Evolutionary conservation across 176 grass and related monocot genomes (phyloP), one percentile per base, ranked within the genome.

Genomic region (Dactylis glomerata): DNA sequence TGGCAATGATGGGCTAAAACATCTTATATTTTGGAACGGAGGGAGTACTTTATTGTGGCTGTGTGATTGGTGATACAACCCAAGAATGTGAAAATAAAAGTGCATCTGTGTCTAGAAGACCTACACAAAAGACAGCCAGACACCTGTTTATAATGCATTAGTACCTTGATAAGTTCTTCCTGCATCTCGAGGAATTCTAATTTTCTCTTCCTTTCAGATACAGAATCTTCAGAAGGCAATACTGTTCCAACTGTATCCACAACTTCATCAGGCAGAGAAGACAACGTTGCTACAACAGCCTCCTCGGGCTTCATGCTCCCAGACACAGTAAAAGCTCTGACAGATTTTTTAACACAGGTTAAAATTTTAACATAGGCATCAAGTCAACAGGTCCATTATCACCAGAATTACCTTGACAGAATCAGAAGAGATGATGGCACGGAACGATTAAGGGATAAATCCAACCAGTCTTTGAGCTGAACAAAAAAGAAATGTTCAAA

Each of bases 131-230:
- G 76, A 49, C n/a, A 83, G 9, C 16, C 46, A 73, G 17, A 37
- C 33, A 71, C 50, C 31, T 70, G 62, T 61, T 81, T 76, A 49
- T 58, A 80, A 54, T 26, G 30, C 23, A 47, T 47, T 30, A 49
- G 24, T 83, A 95, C 96, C 93, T 98, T 95, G 81, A 98, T 98
- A 86, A 98, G 96, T 87, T 98, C 96, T 90, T 98, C 96, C 86
- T 98, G 96, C 96, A 98, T 93, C 83, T 95, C 87, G 20, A 98
- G 85, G 93, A 98, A 98, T 83, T 95, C 93, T 77, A 95, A 85
- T 83, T 95, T 95, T 80, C 89, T 91, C 66, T 81, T 95, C 85
- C 96, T 98, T 75, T 95, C 93, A 83, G 92, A 98, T 47, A 98
- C 89, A 74, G 96, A 90, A 92, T 98, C 96, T 92, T 95, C 92